Percentiles rank a stretch among this genome's conserved stretches.
Conservation (phyloP, 805 yeast genomes). For the Lipomyces yamanashiensis region DNA sequence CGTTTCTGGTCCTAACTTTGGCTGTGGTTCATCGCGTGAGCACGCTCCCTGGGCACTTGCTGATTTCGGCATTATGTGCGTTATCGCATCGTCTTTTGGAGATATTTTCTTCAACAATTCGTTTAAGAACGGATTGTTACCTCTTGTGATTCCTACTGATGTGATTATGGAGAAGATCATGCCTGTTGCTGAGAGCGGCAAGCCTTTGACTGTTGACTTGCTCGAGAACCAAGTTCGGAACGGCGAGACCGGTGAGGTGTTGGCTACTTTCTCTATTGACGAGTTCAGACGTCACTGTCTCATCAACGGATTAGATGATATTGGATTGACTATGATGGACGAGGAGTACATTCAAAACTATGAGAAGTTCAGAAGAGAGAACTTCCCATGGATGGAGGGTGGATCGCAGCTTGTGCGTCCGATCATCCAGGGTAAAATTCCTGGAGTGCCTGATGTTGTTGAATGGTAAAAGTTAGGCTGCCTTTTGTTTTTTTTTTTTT, state of each 20-base stretch:
- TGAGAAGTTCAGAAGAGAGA: conserved; percentile 75
- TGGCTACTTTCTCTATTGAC: conserved; percentile 85
- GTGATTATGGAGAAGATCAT: conserved; percentile 70
- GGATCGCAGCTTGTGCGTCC: conserved; percentile 31
- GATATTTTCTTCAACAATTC: conserved; percentile 98
- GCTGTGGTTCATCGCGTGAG: conserved; percentile 99
- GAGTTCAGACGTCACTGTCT: conserved; percentile 93
- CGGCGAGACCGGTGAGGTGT: conserved; percentile 66
- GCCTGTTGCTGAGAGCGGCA: conserved; percentile 80
- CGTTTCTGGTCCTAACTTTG: conserved; percentile 95
- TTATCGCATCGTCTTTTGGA: conserved; percentile 97
- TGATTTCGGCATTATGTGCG: conserved; percentile 94
- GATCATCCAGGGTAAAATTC: conserved; percentile 31
- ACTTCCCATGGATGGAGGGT: conserved; percentile 73
- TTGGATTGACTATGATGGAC: conserved; percentile 91
- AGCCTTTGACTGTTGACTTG: conserved; percentile 75
- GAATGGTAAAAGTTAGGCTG: conserved; percentile 34
- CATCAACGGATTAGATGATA: conserved; percentile 93
- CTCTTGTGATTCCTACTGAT: conserved; percentile 86
- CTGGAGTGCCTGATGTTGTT: conserved; percentile 36
- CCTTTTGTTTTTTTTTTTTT: too few species aligned
- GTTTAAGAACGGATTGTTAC: conserved; percentile 91
- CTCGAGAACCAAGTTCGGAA: conserved; percentile 80
- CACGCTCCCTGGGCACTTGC: conserved; percentile 99
- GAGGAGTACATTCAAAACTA: conserved; percentile 74